These are phyloP conservation scores for Cyberlindnera lachancei DNA, from an alignment of 805 yeast species.

Conservation along the genomic window DNA sequence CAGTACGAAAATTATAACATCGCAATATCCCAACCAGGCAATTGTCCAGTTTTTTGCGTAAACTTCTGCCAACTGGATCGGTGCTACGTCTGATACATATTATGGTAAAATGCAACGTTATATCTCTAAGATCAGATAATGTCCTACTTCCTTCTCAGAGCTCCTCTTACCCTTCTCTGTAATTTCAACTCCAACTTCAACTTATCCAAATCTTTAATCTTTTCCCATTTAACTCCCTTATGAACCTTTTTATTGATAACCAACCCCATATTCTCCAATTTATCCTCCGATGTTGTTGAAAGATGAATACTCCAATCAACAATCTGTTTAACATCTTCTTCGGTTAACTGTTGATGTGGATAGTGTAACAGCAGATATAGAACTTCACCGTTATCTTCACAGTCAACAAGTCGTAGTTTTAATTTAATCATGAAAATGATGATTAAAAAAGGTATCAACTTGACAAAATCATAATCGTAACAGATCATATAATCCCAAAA, in stretches of 20 bases:
- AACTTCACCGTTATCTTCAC: constrained; percentile 41
- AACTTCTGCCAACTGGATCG: too few relatives aligned
- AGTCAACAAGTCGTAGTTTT: constrained; percentile 35
- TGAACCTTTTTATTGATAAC: constrained; percentile 34
- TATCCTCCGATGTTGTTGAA: constrained; percentile 27
- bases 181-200: constrained; percentile 38
- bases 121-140: too few relatives aligned
- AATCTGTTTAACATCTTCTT: constrained; percentile 20
- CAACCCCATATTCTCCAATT: constrained; percentile 29
- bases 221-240: constrained; percentile 31
- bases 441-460: constrained; percentile 32
- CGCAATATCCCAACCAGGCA: too few relatives aligned
- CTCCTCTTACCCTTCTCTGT: constrained; percentile 32
- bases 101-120: too few relatives aligned
- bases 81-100: too few relatives aligned
- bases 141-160: too few relatives aligned
- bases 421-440: constrained; percentile 35
- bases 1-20: too few relatives aligned
- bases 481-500: constrained; percentile 37
- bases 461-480: constrained; percentile 24
- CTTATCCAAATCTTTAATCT: constrained; percentile 36
- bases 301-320: constrained; percentile 30
- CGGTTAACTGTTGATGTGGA: constrained; percentile 27
- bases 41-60: too few relatives aligned
- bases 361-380: constrained; percentile 38